Conservation (phyloP, 805 yeast genomes). For the Starmerella apicola region DNA sequence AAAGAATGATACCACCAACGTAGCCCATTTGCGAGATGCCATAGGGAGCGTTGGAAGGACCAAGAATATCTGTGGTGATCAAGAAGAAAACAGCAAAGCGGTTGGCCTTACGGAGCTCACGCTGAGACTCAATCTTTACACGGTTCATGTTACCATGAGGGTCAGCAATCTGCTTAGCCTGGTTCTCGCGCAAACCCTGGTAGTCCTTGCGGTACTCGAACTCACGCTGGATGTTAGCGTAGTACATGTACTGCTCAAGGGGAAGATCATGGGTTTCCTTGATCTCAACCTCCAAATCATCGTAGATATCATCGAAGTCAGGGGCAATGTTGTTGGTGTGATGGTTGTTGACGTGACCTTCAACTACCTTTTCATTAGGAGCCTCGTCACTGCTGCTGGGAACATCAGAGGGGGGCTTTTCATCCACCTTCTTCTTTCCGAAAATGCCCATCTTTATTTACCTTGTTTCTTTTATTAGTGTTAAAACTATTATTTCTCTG, state of each 20-base stretch:
- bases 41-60: constrained; percentile 38
- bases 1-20: constrained; percentile 36
- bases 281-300: background rate
- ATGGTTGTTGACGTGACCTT: too few relatives aligned
- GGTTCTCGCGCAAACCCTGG: constrained; percentile 16
- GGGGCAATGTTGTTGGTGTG: too few relatives aligned
- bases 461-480: too few relatives aligned
- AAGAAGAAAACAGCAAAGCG: constrained; percentile 31
- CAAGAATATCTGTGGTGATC: constrained; percentile 38
- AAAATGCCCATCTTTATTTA: too few relatives aligned
- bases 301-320: background rate
- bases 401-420: too few relatives aligned
- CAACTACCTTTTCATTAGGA: too few relatives aligned
- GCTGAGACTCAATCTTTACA: constrained; percentile 18
- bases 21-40: constrained; percentile 35
- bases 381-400: too few relatives aligned
- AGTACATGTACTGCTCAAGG: constrained; percentile 14
- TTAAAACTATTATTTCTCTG: too few relatives aligned
- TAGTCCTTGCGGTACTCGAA: constrained; percentile 14
- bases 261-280: constrained; percentile 15
- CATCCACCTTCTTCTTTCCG: too few relatives aligned
- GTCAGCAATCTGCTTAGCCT: constrained; percentile 13
- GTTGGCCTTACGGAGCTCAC: constrained; percentile 15
- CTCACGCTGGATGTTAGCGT: constrained; percentile 20
- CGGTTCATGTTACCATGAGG: constrained; percentile 17